A percentile compares a stretch with the other conserved stretches of the same genome.
Conservation (phyloP, 2,329 filamentous ascomycete genomes). For the Neurospora crassa region DNA sequence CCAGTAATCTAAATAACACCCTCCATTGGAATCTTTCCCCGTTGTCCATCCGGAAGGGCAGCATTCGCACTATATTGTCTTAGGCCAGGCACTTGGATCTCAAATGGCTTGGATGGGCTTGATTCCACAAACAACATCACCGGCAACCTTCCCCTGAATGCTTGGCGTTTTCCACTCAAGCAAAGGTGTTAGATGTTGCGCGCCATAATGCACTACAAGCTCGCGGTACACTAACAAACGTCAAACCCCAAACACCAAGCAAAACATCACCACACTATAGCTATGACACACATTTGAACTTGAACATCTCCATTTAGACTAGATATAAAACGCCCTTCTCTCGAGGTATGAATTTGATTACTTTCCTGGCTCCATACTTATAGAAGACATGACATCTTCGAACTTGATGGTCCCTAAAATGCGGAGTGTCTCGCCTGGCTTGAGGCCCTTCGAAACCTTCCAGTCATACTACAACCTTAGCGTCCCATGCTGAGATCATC, state of each 20-base stretch:
- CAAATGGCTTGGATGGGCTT: not conserved
- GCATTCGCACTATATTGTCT: too few species aligned
- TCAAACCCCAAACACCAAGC: not conserved
- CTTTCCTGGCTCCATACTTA: accelerated
- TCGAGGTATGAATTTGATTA: too few species aligned
- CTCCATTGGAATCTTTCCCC: not conserved
- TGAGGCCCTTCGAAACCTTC: not conserved
- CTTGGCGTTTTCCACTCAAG: not conserved
- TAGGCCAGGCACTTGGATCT: not conserved
- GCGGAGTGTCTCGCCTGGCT: not conserved
- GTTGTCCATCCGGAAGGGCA: too few species aligned
- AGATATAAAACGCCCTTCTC: not conserved
- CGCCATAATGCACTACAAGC: not conserved
- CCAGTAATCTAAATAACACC: not conserved
- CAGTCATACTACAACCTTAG: not conserved
- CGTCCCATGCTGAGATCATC: not conserved
- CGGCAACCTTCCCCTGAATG: not conserved
- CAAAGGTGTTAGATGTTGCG: not conserved
- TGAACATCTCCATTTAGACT: not conserved
- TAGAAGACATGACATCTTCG: not conserved
- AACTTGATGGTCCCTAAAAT: not conserved
- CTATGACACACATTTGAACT: not conserved
- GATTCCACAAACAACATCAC: not conserved
- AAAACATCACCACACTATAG: not conserved
- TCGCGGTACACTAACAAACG: not conserved